Conservation (phyloP, 2,329 filamentous ascomycete genomes). For the Aspergillus tamarii region DNA sequence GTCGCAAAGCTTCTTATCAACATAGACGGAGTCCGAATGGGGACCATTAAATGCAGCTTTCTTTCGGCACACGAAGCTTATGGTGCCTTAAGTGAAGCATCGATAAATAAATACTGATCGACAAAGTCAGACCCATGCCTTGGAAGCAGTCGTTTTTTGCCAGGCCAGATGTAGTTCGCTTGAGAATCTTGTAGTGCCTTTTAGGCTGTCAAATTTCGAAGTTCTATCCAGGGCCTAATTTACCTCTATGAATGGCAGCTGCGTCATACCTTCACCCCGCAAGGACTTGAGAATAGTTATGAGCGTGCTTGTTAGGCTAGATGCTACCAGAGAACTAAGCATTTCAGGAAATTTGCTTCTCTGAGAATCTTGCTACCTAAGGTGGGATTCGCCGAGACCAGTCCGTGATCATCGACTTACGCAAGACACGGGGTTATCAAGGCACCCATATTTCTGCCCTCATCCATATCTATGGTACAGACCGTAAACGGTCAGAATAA, state of each 20-base stretch:
- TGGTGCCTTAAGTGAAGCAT: background rate
- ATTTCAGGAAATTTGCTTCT: background rate
- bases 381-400: background rate
- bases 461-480: background rate
- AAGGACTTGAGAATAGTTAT: background rate
- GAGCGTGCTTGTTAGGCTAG: background rate
- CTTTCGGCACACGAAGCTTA: background rate
- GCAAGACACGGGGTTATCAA: background rate
- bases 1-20: background rate
- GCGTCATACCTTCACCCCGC: background rate
- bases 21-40: background rate
- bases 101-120: background rate
- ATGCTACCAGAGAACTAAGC: background rate
- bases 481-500: background rate
- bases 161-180: background rate
- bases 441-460: constrained; percentile 2
- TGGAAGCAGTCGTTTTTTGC: background rate
- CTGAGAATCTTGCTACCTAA: background rate
- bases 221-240: background rate
- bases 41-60: background rate
- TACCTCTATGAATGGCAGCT: background rate
- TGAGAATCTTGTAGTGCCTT: background rate
- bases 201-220: background rate
- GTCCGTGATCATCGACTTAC: background rate
- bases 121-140: background rate